phyloP scores from a whole-genome alignment of 768 basidiomycete genomes.

The Sarcodon aspratus region DNA sequence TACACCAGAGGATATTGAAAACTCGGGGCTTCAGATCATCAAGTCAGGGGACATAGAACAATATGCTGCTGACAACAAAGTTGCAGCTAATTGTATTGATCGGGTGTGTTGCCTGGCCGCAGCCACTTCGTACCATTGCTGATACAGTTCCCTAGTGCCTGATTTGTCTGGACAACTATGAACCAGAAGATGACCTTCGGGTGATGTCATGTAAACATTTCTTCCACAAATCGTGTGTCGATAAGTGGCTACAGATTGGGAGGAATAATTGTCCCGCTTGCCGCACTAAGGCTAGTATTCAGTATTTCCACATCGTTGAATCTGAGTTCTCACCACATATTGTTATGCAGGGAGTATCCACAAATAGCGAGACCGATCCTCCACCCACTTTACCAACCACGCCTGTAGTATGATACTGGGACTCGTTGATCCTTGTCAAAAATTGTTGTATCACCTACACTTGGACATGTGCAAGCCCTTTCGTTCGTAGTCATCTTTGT shows the following conservation, averaged over 20 bases:
- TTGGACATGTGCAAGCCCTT: no score
- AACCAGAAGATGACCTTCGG: conserved; percentile 64
- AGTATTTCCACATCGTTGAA: no score
- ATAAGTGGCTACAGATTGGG: conserved; percentile 72
- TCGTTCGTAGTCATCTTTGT: no score
- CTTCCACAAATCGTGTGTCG: conserved; percentile 86
- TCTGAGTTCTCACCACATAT: no score
- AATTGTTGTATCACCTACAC: no score
- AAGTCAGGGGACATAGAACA: conserved; percentile 28
- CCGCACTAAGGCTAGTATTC: conserved; percentile 49
- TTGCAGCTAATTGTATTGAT: conserved; percentile 73
- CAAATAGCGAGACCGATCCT: not conserved
- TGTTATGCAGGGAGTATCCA: not conserved
- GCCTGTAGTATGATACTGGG: no score
- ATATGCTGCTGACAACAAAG: conserved; percentile 48
- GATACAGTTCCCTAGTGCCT: conserved; percentile 40
- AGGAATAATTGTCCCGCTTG: conserved; percentile 91
- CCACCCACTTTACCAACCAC: no score
- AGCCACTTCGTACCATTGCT: not conserved
- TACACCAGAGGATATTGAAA: conserved; percentile 76
- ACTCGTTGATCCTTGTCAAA: no score
- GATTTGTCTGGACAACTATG: conserved; percentile 85
- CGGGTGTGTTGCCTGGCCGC: conserved; percentile 35
- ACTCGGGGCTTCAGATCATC: conserved; percentile 71
- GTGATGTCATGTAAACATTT: conserved; percentile 76